These are phyloP conservation scores for Fusarium pseudocircinatum DNA, from an alignment of 2,329 filamentous ascomycete genomes.

Conservation along the genomic window DNA sequence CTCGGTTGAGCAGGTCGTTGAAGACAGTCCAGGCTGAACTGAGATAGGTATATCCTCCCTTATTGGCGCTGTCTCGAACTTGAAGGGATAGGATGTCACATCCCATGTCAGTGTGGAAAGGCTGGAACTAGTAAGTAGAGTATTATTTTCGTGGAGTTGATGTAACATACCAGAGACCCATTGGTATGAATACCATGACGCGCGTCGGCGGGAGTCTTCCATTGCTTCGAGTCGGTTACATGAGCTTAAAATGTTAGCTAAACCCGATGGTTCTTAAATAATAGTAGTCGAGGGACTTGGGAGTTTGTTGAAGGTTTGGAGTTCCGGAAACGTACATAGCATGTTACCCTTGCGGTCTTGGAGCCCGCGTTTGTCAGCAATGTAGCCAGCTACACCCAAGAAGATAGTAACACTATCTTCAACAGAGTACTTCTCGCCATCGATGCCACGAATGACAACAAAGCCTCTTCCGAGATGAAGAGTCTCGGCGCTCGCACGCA, in stretches of 20 bases:
- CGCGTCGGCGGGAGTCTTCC: constrained; percentile 54
- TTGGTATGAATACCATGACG: constrained; percentile 63
- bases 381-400: constrained; percentile 64
- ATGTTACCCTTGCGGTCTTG: constrained; percentile 61
- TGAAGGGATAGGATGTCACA: constrained; percentile 60
- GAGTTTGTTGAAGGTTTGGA: neutral
- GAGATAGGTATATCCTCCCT: constrained; percentile 58
- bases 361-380: constrained; percentile 63
- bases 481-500: constrained; percentile 47
- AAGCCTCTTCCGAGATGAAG: constrained; percentile 60
- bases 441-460: constrained; percentile 64
- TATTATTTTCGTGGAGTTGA: neutral
- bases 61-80: constrained; percentile 54
- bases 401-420: constrained; percentile 66
- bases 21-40: constrained; percentile 56
- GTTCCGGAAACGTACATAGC: constrained; percentile 51
- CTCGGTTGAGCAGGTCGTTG: constrained; percentile 52
- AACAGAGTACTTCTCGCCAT: constrained; percentile 56
- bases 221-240: constrained; percentile 57
- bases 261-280: neutral
- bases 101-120: constrained; percentile 64
- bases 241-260: constrained; percentile 51
- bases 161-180: constrained; percentile 51
- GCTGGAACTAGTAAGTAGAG: constrained; percentile 43
- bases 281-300: neutral